Evolutionary conservation across 2,329 filamentous ascomycete genomes (phyloP).

Genomic region (Fusarium nurragi): DNA sequence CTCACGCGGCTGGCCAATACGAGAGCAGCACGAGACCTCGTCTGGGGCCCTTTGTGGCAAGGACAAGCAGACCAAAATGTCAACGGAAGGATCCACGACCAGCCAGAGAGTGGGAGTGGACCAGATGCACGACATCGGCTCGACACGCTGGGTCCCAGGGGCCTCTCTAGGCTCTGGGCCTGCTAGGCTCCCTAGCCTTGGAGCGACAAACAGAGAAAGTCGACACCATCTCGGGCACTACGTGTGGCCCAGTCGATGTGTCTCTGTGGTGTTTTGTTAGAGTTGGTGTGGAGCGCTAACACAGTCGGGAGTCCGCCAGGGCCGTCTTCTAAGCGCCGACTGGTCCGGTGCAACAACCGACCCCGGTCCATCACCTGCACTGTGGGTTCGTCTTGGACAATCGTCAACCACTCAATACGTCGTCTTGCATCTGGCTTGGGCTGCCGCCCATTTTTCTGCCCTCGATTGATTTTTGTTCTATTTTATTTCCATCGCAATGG

Average conservation of each 20-base stretch:
- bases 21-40: slow-evolving; percentile 46
- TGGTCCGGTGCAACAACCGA: slow-evolving; percentile 44
- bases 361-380: slow-evolving; percentile 49
- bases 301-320: slow-evolving; percentile 25
- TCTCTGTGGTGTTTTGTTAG: slow-evolving; percentile 30
- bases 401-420: slow-evolving; percentile 42
- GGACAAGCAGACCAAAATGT: slow-evolving; percentile 15
- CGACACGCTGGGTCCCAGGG: slow-evolving; percentile 41
- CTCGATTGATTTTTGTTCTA: slow-evolving; percentile 13
- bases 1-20: slow-evolving; percentile 45
- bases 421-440: slow-evolving; percentile 27
- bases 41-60: slow-evolving; percentile 44
- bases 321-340: slow-evolving; percentile 49
- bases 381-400: slow-evolving; percentile 40
- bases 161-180: no score
- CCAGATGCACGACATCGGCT: slow-evolving; percentile 55
- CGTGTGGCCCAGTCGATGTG: slow-evolving; percentile 34
- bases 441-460: slow-evolving; percentile 30
- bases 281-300: slow-evolving; percentile 43
- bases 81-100: not conserved
- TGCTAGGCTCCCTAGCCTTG: slow-evolving; percentile 3
- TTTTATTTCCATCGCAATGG: slow-evolving; percentile 14
- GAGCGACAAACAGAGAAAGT: not conserved
- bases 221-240: slow-evolving; percentile 31
- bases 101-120: slow-evolving; percentile 9